These are phyloP conservation scores for Talaromyces funiculosus DNA, from an alignment of 2,329 filamentous ascomycete genomes.

Conservation along the genomic window DNA sequence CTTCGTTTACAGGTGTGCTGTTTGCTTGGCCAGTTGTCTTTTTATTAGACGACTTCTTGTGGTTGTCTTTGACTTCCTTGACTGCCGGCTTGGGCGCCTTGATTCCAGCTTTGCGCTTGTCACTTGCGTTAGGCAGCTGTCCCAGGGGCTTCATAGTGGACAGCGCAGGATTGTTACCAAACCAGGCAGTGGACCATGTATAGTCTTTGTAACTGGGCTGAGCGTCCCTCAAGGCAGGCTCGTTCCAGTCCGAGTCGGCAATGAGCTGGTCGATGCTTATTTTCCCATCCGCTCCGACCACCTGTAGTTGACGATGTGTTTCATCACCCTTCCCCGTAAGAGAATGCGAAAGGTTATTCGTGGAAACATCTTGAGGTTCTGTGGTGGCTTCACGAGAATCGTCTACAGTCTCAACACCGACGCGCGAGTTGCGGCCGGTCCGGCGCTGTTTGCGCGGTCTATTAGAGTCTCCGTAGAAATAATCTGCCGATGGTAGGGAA, in stretches of 20 bases:
- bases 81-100: slow-evolving; percentile 32
- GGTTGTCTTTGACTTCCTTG: slow-evolving; percentile 30
- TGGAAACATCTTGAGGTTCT: slow-evolving; percentile 5
- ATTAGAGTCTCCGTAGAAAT: slow-evolving; percentile 24
- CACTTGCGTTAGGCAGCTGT: slow-evolving; percentile 58
- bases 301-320: not conserved
- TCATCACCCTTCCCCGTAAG: slow-evolving; percentile 2
- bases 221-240: slow-evolving; percentile 51
- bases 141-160: slow-evolving; percentile 81
- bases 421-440: slow-evolving; percentile 25
- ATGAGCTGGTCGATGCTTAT: slow-evolving; percentile 12
- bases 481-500: slow-evolving; percentile 18
- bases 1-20: slow-evolving; percentile 14
- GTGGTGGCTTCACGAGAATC: slow-evolving; percentile 13
- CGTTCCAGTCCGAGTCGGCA: slow-evolving; percentile 42
- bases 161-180: slow-evolving; percentile 65
- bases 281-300: slow-evolving; percentile 6
- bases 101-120: slow-evolving; percentile 48
- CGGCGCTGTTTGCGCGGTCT: slow-evolving; percentile 30
- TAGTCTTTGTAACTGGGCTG: slow-evolving; percentile 71
- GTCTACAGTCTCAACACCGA: slow-evolving; percentile 19
- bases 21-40: slow-evolving; percentile 14
- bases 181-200: slow-evolving; percentile 52
- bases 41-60: slow-evolving; percentile 17
- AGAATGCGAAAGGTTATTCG: not conserved